A percentile compares a stretch with the other conserved stretches of the same genome.
These are phyloP conservation scores for Artemisia annua DNA, from an alignment of 129 eudicot genomes.

Conservation along the genomic window DNA sequence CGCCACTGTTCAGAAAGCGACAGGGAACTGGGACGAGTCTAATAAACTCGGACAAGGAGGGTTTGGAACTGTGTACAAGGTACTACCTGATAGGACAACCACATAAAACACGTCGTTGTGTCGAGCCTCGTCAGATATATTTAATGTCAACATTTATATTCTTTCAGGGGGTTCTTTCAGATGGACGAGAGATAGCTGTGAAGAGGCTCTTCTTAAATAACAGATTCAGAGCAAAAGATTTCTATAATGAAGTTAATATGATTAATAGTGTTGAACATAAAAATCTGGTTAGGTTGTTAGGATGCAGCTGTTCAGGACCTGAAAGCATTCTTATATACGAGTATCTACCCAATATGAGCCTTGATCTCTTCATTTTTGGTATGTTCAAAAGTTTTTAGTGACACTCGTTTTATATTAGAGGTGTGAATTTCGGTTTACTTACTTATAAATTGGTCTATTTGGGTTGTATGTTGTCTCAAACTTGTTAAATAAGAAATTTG, in stretches of 20 bases:
- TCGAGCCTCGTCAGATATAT: not conserved
- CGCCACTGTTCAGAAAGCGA: conserved; percentile 71
- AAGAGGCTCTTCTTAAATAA: conserved; percentile 86
- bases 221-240: conserved; percentile 77
- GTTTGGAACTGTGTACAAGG: conserved; percentile 86
- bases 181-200: conserved; percentile 89
- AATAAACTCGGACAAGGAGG: conserved; percentile 91
- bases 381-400: conserved; percentile 7
- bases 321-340: conserved; percentile 82
- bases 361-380: conserved; percentile 74
- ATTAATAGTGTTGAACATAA: conserved; percentile 71
- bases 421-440: too few species aligned
- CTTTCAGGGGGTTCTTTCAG: conserved; percentile 66
- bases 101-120: too few species aligned
- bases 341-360: conserved; percentile 67
- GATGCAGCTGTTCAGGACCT: conserved; percentile 85
- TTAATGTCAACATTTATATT: not conserved
- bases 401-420: not conserved
- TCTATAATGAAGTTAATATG: conserved; percentile 83
- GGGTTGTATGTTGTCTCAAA: too few species aligned
- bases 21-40: conserved; percentile 58
- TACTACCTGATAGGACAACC: conserved; percentile 6
- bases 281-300: conserved; percentile 67
- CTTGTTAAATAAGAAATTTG: too few species aligned
- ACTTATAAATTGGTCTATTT: too few species aligned